Base-by-base conservation (phyloP, 1,284 basidiomycete genomes). In the Austropuccinia psidii region DNA sequence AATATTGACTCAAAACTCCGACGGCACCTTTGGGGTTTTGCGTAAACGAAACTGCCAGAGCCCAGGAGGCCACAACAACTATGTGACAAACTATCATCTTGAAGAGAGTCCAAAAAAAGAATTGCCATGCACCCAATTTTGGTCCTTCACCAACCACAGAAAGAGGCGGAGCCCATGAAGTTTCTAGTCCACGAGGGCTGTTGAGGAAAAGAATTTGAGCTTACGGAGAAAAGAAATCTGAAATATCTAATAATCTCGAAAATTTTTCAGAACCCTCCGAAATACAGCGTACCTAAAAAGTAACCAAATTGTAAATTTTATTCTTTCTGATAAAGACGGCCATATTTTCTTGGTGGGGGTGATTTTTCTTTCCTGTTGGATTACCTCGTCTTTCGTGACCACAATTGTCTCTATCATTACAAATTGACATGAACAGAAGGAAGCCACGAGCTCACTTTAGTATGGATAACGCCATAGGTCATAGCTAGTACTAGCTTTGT, bases 291-390 rank as follows among this genome's bases (percentile, higher is more conserved):
- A 55, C 65, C 65, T 62, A 29, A 73, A 73, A 9, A 73, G 24
- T 27, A 73, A 4, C 70, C 70, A 65, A 33, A 73, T 65, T 4
- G 50, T 54, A 31, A 73, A 73, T 60, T 73, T 73, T 37, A 73
- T 31, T 41, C 41, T 55, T 41, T 64, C 60, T 5, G 50, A 17
- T 27, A 73, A 45, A n/a, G 70, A 73, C 24, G 70, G 70, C 0
- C 11, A 27, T 35, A 0, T 35, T 29, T n/a, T 21, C n/a, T 39
- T 8, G 50, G 35, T 6, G 41, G 39, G 19, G 29, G 19, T 7
- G n/a, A n/a, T n/a, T n/a, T n/a, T n/a, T n/a, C n/a, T n/a, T n/a
- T n/a, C n/a, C n/a, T n/a, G n/a, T n/a, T n/a, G n/a, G n/a, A n/a
- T n/a, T n/a, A n/a, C 43, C 39, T 11, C 27, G 4, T 52, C 33